Percentiles rank a stretch among this genome's conserved stretches.
Conservation (phyloP, 352 stramenopile species). For the Globisporangium splendens region DNA sequence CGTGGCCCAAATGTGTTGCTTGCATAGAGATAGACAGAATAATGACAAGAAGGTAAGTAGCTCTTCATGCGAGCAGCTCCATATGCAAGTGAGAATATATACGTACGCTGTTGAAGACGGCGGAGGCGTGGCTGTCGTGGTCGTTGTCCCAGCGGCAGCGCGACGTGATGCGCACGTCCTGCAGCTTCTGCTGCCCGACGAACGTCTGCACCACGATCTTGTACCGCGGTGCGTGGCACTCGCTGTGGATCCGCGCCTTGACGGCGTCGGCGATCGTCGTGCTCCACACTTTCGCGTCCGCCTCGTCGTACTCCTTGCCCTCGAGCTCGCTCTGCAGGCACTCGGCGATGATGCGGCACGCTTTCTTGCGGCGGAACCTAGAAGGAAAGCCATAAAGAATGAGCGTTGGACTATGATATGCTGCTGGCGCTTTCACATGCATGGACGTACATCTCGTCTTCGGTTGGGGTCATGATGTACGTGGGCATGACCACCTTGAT, state of each 20-base stretch:
- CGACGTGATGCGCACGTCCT: conserved; percentile 92
- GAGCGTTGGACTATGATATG: too few relatives aligned
- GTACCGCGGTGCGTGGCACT: conserved; percentile 85
- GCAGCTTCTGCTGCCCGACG: conserved; percentile 91
- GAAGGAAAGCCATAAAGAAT: too few relatives aligned
- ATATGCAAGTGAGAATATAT: background rate
- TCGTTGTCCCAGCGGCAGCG: conserved; percentile 93
- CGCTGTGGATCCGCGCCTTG: conserved; percentile 52
- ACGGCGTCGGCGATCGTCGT: conserved; percentile 63
- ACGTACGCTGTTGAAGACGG: conserved; percentile 83
- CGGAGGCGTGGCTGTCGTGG: conserved; percentile 92
- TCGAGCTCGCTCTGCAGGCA: conserved; percentile 65
- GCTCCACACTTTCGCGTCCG: conserved; percentile 63
- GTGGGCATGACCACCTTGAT: conserved; percentile 83
- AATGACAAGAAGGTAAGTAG: background rate
- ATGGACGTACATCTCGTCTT: conserved; percentile 75
- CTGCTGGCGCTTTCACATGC: too few relatives aligned
- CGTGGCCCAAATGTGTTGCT: conserved; percentile 87
- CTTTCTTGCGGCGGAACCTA: conserved; percentile 74
- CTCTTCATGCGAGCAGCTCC: background rate
- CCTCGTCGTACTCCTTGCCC: conserved; percentile 73
- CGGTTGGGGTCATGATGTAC: conserved; percentile 79
- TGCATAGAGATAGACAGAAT: background rate
- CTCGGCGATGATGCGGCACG: conserved; percentile 70
- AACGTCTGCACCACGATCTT: conserved; percentile 95